These are phyloP conservation scores for Colletotrichum incanum DNA, from an alignment of 2,329 filamentous ascomycete genomes.

Conservation along the genomic window DNA sequence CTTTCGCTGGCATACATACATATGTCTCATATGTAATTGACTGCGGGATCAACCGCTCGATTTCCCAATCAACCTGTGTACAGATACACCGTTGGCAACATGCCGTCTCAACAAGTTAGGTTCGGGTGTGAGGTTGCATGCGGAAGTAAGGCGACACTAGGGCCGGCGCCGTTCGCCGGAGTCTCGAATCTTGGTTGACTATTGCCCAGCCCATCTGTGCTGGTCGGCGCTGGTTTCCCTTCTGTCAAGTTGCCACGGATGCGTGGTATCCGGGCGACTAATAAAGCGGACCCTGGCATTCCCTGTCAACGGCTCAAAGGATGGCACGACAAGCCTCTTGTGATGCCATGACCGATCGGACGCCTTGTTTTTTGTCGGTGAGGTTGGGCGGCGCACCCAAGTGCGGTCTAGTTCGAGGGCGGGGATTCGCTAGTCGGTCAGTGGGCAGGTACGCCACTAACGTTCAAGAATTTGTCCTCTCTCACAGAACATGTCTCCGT, in stretches of 20 bases:
- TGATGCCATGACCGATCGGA: background rate
- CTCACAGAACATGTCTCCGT: background rate
- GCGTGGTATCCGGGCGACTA: background rate
- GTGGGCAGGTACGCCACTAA: background rate
- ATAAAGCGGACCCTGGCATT: background rate
- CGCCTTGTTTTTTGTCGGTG: background rate
- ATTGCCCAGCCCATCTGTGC: background rate
- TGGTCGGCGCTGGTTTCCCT: background rate
- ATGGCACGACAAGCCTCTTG: background rate
- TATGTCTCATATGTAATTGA: background rate
- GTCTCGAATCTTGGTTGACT: background rate
- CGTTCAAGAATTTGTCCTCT: background rate
- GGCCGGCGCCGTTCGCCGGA: background rate
- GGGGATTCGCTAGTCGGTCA: background rate
- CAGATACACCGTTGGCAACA: background rate
- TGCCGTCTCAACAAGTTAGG: background rate
- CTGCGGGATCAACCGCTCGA: too few relatives aligned
- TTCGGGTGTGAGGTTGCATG: background rate
- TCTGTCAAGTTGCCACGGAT: background rate
- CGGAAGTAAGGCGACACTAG: background rate
- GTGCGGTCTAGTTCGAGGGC: background rate
- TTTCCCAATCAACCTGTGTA: background rate
- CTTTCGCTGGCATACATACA: background rate
- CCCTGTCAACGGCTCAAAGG: background rate
- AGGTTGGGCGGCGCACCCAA: conserved; percentile 2